Percentiles rank a stretch among this genome's conserved stretches.
These are phyloP conservation scores for Candida ipomoeae DNA, from an alignment of 805 yeast species.

Conservation along the genomic window DNA sequence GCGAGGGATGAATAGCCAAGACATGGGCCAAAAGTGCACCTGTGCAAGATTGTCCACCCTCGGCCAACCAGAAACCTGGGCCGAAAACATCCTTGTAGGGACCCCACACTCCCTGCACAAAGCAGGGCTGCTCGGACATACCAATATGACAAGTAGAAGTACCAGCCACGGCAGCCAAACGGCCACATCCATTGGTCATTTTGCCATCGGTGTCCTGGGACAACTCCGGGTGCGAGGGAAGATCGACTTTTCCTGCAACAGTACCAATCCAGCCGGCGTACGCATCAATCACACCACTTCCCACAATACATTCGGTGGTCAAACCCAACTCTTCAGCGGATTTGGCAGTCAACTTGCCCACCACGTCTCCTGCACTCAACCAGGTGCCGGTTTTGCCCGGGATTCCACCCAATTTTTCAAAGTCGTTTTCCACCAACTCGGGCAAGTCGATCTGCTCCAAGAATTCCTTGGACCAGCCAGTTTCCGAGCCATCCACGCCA, in stretches of 20 bases:
- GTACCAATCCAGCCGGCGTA: slow-evolving; percentile 99
- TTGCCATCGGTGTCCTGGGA: slow-evolving; percentile 40
- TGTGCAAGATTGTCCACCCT: slow-evolving; percentile 98
- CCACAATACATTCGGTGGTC: slow-evolving; percentile 75
- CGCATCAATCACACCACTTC: slow-evolving; percentile 95
- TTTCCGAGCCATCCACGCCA: slow-evolving; percentile 80
- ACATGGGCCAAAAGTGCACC: slow-evolving; percentile 92
- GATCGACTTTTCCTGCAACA: slow-evolving; percentile 83
- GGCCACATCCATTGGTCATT: slow-evolving; percentile 64
- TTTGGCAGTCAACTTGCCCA: slow-evolving; percentile 61
- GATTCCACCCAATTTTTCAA: slow-evolving; percentile 78
- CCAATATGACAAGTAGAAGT: slow-evolving; percentile 96
- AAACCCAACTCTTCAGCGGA: slow-evolving; percentile 85
- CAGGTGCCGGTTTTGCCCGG: slow-evolving; percentile 68
- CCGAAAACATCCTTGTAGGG: slow-evolving; percentile 93
- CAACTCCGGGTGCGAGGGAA: slow-evolving; percentile 48
- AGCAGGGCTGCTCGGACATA: slow-evolving; percentile 76
- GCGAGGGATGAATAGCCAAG: slow-evolving; percentile 84
- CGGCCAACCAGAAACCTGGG: slow-evolving; percentile 91
- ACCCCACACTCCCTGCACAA: slow-evolving; percentile 98
- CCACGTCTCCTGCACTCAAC: slow-evolving; percentile 83
- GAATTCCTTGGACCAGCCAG: slow-evolving; percentile 90
- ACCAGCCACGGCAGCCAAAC: slow-evolving; percentile 97
- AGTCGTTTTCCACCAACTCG: slow-evolving; percentile 75
- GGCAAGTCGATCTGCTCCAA: slow-evolving; percentile 62